A percentile compares a stretch with the other conserved stretches of the same genome.
Conservation (phyloP, 2,329 filamentous ascomycete species). For the Sclerotinia glacialis region DNA sequence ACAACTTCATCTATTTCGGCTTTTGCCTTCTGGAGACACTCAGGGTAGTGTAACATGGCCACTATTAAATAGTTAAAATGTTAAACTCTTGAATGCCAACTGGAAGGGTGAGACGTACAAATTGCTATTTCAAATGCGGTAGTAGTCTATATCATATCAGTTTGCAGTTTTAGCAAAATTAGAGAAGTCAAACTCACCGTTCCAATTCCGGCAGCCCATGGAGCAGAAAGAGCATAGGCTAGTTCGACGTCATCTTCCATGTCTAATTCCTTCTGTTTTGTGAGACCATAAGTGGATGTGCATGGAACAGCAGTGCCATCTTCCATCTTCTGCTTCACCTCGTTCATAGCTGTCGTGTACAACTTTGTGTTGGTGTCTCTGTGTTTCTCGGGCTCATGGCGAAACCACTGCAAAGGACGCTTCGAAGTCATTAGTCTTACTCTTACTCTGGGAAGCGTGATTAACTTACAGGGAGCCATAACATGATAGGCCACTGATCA, state of each 20-base stretch:
- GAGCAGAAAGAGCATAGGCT: slow-evolving; percentile 6
- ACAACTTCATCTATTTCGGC: slow-evolving; percentile 1
- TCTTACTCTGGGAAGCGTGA: background rate
- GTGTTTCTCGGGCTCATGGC: slow-evolving; percentile 4
- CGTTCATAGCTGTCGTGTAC: background rate
- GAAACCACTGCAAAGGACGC: background rate
- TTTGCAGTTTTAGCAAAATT: background rate
- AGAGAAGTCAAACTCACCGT: background rate
- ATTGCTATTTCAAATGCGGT: slow-evolving; percentile 4
- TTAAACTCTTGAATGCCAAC: background rate
- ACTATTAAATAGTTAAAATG: background rate
- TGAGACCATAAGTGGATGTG: slow-evolving; percentile 7
- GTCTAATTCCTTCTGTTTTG: slow-evolving; percentile 1
- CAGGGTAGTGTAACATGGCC: background rate
- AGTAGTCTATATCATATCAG: background rate
- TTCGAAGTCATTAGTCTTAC: background rate
- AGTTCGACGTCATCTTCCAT: background rate
- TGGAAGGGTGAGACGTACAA: background rate
- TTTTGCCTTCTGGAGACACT: background rate
- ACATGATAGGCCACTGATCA: background rate
- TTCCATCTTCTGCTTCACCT: background rate
- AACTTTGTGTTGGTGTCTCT: background rate
- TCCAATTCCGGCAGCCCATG: slow-evolving; percentile 1
- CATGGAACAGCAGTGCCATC: slow-evolving; percentile 3
- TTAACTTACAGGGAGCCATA: slow-evolving; percentile 4